phyloP scores from a whole-genome alignment of 371 early-diverging fungal genomes.

The Entomophthora muscae region DNA sequence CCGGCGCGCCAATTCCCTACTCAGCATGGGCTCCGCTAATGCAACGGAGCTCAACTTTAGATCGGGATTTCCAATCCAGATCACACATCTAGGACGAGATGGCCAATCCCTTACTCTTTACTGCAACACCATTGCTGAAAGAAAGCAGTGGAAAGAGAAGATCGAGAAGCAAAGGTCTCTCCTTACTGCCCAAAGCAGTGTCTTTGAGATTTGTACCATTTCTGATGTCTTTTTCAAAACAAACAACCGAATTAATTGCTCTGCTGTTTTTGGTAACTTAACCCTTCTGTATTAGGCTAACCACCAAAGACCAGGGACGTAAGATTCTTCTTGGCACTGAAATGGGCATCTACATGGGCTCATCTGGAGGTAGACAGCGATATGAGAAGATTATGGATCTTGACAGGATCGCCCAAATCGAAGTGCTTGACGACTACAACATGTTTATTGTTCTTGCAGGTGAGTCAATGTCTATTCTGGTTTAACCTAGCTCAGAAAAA shows the following conservation, averaged over 20 bases:
- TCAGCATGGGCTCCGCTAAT: constrained; percentile 16
- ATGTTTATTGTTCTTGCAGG: constrained; percentile 59
- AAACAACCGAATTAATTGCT: constrained; percentile 45
- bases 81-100: constrained; percentile 57
- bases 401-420: constrained; percentile 73
- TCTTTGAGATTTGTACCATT: constrained; percentile 35
- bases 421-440: constrained; percentile 52
- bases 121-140: constrained; percentile 49
- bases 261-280: constrained; percentile 38
- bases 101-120: constrained; percentile 44
- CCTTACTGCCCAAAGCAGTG: constrained; percentile 26
- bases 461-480: constrained; percentile 8
- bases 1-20: constrained; percentile 19
- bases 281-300: neutral
- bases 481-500: constrained; percentile 31
- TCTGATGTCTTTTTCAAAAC: constrained; percentile 25
- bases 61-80: constrained; percentile 36
- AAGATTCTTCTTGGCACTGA: constrained; percentile 71
- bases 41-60: constrained; percentile 16
- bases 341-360: constrained; percentile 49
- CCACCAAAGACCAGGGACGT: constrained; percentile 29
- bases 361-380: constrained; percentile 12
- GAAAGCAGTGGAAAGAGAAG: constrained; percentile 65
- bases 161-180: constrained; percentile 47
- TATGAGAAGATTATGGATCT: constrained; percentile 39